Evolutionary conservation across 164 flowering plant species (phyloP), one percentile per base, ranked within the genome.

Genomic region (Pachysandra terminalis): DNA sequence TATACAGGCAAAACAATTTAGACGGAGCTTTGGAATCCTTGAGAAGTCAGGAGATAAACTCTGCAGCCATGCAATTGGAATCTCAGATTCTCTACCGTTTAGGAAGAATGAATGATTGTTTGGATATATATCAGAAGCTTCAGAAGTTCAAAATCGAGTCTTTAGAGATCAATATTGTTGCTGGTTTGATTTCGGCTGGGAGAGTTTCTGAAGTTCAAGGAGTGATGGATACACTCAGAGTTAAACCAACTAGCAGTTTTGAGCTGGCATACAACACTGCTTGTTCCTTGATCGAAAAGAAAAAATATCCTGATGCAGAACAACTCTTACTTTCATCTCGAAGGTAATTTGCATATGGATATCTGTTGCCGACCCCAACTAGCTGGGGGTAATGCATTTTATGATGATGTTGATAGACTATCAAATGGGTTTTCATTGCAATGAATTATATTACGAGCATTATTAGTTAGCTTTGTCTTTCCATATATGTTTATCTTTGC

Each of bases 211-310:
- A 95, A 73, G 99, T 90, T 24, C 87, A 87, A 81, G 81, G 78
- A 67, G 69, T 71, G 64, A 24, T 92, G 81, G 94, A 87, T 49
- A 67, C 83, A 35, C 82, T 86, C 24, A 80, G 81, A 71, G 82
- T 90, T 41, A 89, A 90, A 82, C 79, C 97, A 71, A 84, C 87
- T 19, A 87, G 86, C 83, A 92, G 91, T 78, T 90, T 85, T 85
- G 97, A 92, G 82, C 77, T 95, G 86, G 99, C 96, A n/a, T 95
- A 80, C 75, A 95, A 90, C 73, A 81, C 81, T 66, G 94, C 96
- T 57, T 95, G 98, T 74, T 89, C 98, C 63, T 82, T 89, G 74
- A 83, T 92, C 60, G 97, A 92, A 66, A 81, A 73, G 69, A 79
- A 72, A 67, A 83, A 85, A 64, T 79, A 81, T 65, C 52, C 71